Percentiles rank a stretch among this genome's conserved stretches.
These are phyloP conservation scores for Herpotrichia juniperi DNA, from an alignment of 2,329 filamentous ascomycete genomes.

Conservation along the genomic window DNA sequence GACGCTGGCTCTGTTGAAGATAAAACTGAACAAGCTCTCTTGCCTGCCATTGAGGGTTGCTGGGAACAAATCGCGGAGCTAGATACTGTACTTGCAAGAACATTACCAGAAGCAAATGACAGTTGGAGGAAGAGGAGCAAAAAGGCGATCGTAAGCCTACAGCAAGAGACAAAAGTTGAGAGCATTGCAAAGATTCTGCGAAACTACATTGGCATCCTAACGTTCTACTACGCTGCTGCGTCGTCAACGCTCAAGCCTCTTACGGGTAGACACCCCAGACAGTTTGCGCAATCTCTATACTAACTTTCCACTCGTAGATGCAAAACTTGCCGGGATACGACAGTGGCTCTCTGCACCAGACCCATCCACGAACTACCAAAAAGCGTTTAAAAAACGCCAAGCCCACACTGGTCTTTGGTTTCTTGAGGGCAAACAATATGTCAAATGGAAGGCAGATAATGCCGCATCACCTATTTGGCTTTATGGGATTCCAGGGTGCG, in stretches of 20 bases:
- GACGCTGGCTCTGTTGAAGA: constrained; percentile 4
- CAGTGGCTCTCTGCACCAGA: constrained; percentile 8
- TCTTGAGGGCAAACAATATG: background rate
- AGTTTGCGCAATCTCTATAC: background rate
- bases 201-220: constrained; percentile 11
- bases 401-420: constrained; percentile 6
- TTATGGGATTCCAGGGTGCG: constrained; percentile 20
- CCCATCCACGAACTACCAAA: constrained; percentile 5
- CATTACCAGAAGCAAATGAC: constrained; percentile 14
- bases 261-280: background rate
- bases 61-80: constrained; percentile 16
- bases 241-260: constrained; percentile 4
- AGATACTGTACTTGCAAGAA: constrained; percentile 16
- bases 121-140: constrained; percentile 7
- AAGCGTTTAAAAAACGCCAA: constrained; percentile 6
- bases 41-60: constrained; percentile 16
- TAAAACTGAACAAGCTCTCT: constrained; percentile 7
- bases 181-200: constrained; percentile 7
- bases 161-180: constrained; percentile 9
- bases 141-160: constrained; percentile 12
- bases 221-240: constrained; percentile 12
- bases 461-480: constrained; percentile 4
- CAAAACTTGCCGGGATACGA: background rate
- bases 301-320: constrained; percentile 16
- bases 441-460: background rate